Conservation (phyloP, 192 early-diverging fungal species). For the Podochytrium sp. region DNA sequence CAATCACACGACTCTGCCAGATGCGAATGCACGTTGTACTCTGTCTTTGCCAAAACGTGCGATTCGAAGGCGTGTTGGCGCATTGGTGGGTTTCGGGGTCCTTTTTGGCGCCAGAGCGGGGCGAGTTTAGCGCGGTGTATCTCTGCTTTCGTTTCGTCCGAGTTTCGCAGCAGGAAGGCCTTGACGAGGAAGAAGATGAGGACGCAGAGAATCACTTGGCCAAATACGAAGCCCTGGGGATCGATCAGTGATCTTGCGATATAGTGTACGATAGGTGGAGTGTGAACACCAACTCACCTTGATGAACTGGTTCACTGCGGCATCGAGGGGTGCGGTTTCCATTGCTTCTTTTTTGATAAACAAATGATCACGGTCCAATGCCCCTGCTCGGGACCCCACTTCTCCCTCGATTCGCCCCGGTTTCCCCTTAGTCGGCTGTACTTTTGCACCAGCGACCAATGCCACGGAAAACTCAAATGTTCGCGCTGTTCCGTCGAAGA, state of each 20-base stretch:
- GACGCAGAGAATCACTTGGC: constrained; percentile 50
- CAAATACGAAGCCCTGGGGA: constrained; percentile 49
- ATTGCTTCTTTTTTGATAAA: background rate
- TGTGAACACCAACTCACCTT: constrained; percentile 26
- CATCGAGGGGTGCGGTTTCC: constrained; percentile 30
- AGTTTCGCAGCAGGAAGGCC: constrained; percentile 55
- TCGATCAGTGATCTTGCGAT: background rate
- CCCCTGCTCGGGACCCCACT: background rate
- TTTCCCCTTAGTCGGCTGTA: constrained; percentile 59
- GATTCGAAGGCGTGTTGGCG: constrained; percentile 49
- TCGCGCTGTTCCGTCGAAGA: constrained; percentile 82
- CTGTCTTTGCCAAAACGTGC: constrained; percentile 49
- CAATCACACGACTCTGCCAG: constrained; percentile 76
- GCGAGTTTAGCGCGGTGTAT: constrained; percentile 15
- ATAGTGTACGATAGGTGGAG: background rate
- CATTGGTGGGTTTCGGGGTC: constrained; percentile 22
- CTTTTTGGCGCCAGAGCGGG: constrained; percentile 42
- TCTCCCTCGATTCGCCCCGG: background rate
- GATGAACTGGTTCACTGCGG: constrained; percentile 52
- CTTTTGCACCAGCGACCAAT: constrained; percentile 79
- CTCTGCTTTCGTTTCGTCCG: constrained; percentile 51
- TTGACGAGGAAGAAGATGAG: constrained; percentile 61
- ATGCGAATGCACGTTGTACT: constrained; percentile 47
- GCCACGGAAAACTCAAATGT: constrained; percentile 75
- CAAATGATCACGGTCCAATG: background rate